Base-by-base conservation (phyloP, 495 filamentous ascomycete genomes). In the Sordaria brevicollis region DNA sequence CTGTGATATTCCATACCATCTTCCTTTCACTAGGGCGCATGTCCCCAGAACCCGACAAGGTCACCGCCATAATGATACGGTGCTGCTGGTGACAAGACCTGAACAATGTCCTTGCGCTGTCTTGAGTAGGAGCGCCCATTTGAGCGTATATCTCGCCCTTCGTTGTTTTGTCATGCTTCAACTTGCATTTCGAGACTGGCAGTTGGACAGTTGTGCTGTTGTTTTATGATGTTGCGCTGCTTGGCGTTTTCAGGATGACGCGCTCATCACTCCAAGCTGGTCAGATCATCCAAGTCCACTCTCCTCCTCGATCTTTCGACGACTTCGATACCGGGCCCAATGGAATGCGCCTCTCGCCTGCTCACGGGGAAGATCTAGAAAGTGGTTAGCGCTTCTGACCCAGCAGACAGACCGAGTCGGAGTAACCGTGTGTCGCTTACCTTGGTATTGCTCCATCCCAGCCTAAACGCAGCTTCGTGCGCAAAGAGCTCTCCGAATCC, bases 401-500 rank as follows among this genome's bases (percentile, higher is more conserved):
- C 13, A 29, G 0, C 4, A 17, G 1, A 41, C 9, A 35, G 65
- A 72, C 5, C 9, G 5, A 66, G 8, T 43, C 35, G 6, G 4
- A 15, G 6, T 21, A 17, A 21, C 2, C 25, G 15, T 35, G 35
- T 57, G 11, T 11, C 71, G 77, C 86, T 66, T 86, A 97, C 95
- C 88, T 93, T 94, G 72, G 95, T 97, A 66, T 89, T 89, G 43
- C 91, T 89, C 95, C 95, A 99, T 62, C 95, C 95, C 68, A 97
- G 83, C 73, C 93, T 85, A 76, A 94, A 99, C 13, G 95, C 95
- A 11, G 91, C 88, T 81, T 99, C 95, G 77, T 99, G 94, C 68
- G 95, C 95, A 77, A 98, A 90, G 39, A 99, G 82, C 81, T 99
- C 95, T 29, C 95, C 95, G 76, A 99, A 97, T 5, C 95, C 95